Conservation (phyloP, 768 basidiomycete genomes). For the Trametes cubensis region DNA sequence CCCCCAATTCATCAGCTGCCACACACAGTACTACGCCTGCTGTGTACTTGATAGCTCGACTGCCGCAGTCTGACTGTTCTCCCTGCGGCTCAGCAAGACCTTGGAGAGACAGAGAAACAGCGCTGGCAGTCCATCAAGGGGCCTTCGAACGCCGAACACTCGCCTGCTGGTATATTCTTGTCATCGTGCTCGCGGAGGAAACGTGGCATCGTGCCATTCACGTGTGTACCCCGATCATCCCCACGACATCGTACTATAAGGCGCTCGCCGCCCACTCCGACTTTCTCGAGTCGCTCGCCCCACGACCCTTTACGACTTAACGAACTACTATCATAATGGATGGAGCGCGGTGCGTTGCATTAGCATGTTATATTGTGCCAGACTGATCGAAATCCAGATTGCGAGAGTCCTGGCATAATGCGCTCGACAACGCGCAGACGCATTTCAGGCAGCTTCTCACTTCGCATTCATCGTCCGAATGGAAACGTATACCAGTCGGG, state of each 20-base stretch:
- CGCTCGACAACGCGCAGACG: conserved; percentile 72
- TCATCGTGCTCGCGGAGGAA: conserved; percentile 15
- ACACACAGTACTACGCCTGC: too few species aligned
- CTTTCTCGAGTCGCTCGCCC: conserved; percentile 6
- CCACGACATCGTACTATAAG: conserved; percentile 17
- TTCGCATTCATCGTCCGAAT: conserved; percentile 68
- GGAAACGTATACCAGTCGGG: conserved; percentile 75
- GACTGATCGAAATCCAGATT: conserved; percentile 48
- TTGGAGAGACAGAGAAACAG: too few species aligned
- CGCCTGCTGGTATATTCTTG: background rate
- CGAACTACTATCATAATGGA: conserved; percentile 43
- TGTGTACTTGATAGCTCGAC: too few species aligned
- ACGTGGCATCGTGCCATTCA: conserved; percentile 21
- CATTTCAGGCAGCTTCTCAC: conserved; percentile 79
- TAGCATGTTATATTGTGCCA: background rate
- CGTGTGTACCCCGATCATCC: conserved; percentile 16
- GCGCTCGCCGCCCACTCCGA: conserved; percentile 5
- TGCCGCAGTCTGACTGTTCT: too few species aligned
- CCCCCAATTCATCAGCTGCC: too few species aligned
- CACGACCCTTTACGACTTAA: conserved; percentile 15
- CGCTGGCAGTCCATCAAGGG: too few species aligned
- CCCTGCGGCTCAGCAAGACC: too few species aligned
- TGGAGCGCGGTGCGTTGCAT: conserved; percentile 55
- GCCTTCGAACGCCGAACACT: too few species aligned
- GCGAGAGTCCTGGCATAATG: conserved; percentile 79